Base-by-base conservation (phyloP, 768 basidiomycete species). In the Sarcodon sp. region DNA sequence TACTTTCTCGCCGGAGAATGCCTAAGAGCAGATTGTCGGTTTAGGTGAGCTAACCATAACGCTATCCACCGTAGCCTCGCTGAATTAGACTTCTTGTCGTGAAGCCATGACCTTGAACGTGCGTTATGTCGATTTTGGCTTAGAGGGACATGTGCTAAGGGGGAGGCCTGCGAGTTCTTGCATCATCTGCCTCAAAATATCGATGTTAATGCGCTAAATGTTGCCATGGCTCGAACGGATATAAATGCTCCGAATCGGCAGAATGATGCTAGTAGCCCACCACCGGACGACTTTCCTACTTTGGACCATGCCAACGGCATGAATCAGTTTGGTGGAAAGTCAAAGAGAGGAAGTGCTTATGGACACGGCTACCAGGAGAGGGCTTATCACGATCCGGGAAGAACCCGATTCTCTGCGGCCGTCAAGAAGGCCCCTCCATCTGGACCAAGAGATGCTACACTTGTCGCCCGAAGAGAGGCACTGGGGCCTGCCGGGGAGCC, bases 1-100 rank as follows among this genome's bases (percentile, higher is more conserved):
- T 98, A 98, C 62, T 99, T 92, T 66, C 76, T 99, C 21, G 88
- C 90, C 6, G 96, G 96, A 12, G 93, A 97, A 64, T 99, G 96
- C 60, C 68, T 97, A 50, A 69, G 96, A 43, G 88, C 92, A 38
- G 96, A 99, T 67, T 98, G 96, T 67, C 80, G 94, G 49, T 99
- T 98, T 71, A 97, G 91, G 94, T 94, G 55, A 54, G 78, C 60
- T 21, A 18, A 46, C 12, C 37, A 27, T 21, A 47, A 18, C 35
- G 35, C 43, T 15, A 18, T 18, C 43, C 4, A 43, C 47, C 50
- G 10, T 3, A 18, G 49, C 35, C 38, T 45, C 21, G 47, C 15
- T 47, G 12, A 46, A 39, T 45, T 16, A 48, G 46, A 51, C 53
- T 27, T 50, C 47, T 47, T 36, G 47, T 44, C 47, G 47, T 55